Conservation (phyloP, 1,139 yeast genomes). For the Scheffersomyces lignicola region DNA sequence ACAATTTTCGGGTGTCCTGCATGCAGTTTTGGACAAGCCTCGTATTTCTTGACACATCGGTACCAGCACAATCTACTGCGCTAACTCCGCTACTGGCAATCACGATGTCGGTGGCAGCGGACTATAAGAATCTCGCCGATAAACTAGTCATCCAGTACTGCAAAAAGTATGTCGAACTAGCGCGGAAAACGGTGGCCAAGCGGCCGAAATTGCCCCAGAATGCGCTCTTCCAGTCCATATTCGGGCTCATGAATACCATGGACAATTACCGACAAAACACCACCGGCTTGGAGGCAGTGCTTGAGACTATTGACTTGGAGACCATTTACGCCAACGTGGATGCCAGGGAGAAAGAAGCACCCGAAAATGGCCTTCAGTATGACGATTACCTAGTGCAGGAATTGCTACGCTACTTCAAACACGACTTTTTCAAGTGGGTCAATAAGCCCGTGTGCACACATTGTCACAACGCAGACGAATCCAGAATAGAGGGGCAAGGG, state of each 20-base stretch:
- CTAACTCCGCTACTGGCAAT: too few species aligned
- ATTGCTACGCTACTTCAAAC: slow-evolving; percentile 72
- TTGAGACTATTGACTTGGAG: slow-evolving; percentile 39
- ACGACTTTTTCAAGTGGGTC: slow-evolving; percentile 82
- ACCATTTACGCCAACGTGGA: slow-evolving; percentile 40
- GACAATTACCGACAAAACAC: slow-evolving; percentile 4
- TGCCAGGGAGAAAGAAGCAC: slow-evolving; percentile 18
- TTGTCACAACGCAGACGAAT: slow-evolving; percentile 38
- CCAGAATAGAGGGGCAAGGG: slow-evolving; percentile 16
- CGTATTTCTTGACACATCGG: too few species aligned
- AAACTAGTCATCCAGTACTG: slow-evolving; percentile 11
- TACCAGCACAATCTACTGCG: too few species aligned
- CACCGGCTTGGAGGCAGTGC: slow-evolving; percentile 19
- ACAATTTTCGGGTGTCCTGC: slow-evolving; percentile 9
- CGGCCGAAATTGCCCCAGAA: too few species aligned
- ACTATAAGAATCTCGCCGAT: slow-evolving; percentile 10
- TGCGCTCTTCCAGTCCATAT: too few species aligned
- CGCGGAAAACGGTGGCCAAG: too few species aligned
- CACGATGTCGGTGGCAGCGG: slow-evolving; percentile 5
- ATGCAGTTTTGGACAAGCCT: slow-evolving; percentile 13
- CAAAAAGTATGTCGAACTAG: slow-evolving; percentile 4
- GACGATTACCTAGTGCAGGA: slow-evolving; percentile 73
- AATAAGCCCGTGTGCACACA: slow-evolving; percentile 62
- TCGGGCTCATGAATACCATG: slow-evolving; percentile 13
- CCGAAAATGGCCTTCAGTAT: slow-evolving; percentile 32